These are phyloP conservation scores for Adansonia digitata DNA, from an alignment of 345 rosid genomes.

Conservation along the genomic window DNA sequence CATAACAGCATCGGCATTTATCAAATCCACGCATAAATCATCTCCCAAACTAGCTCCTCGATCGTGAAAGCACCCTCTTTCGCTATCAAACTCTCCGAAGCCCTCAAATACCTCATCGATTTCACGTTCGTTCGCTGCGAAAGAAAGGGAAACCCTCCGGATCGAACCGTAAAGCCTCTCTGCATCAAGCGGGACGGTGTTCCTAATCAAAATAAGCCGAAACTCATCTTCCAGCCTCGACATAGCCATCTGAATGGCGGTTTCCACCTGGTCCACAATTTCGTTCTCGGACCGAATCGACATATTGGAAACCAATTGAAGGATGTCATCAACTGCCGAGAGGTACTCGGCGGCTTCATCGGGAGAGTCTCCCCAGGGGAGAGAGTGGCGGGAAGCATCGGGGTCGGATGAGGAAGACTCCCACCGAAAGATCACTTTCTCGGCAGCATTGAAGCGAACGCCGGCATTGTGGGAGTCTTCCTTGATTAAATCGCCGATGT, in stretches of 20 bases:
- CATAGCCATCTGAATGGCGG: slow-evolving; percentile 85
- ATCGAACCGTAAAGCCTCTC: slow-evolving; percentile 76
- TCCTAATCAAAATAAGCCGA: slow-evolving; percentile 62
- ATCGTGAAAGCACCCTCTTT: slow-evolving; percentile 62
- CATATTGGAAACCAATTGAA: slow-evolving; percentile 43
- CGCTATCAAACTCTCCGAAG: slow-evolving; percentile 60
- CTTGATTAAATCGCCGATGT: slow-evolving; percentile 65
- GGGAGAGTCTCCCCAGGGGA: slow-evolving; percentile 60
- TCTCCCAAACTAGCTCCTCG: slow-evolving; percentile 77
- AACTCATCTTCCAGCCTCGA: slow-evolving; percentile 87
- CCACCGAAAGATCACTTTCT: slow-evolving; percentile 57
- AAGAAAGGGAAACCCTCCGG: slow-evolving; percentile 60
- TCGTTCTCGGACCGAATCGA: slow-evolving; percentile 44
- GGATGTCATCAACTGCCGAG: slow-evolving; percentile 69
- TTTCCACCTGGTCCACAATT: slow-evolving; percentile 70
- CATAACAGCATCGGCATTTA: slow-evolving; percentile 46
- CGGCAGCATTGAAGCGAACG: slow-evolving; percentile 58
- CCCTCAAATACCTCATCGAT: slow-evolving; percentile 64
- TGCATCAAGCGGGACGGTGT: slow-evolving; percentile 75
- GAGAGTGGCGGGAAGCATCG: slow-evolving; percentile 39
- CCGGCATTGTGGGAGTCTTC: slow-evolving; percentile 26
- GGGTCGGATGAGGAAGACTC: slow-evolving; percentile 43
- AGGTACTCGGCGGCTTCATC: slow-evolving; percentile 61
- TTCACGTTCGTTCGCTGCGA: slow-evolving; percentile 50
- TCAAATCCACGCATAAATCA: slow-evolving; percentile 76